These are phyloP conservation scores for Stachybotrys chlorohalonatus DNA, from an alignment of 2,329 filamentous ascomycete genomes.

Conservation along the genomic window DNA sequence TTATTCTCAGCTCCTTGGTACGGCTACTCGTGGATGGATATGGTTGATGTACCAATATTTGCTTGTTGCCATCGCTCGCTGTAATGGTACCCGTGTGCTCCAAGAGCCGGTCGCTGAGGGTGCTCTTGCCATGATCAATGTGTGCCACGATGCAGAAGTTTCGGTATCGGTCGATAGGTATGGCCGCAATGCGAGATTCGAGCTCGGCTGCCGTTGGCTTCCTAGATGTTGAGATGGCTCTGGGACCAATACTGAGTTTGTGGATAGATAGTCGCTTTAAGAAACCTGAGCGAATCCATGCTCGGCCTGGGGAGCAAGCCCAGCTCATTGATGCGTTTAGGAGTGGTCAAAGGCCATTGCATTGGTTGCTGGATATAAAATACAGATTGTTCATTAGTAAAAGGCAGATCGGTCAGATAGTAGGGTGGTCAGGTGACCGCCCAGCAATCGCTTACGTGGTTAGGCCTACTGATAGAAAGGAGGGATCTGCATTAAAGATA, in stretches of 20 bases:
- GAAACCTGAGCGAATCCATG: conserved; percentile 26
- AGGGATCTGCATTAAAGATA: too few relatives aligned
- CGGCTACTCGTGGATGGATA: too few relatives aligned
- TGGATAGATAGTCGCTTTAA: conserved; percentile 7
- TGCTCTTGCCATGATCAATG: conserved; percentile 98
- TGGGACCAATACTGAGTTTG: background rate
- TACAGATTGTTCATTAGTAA: too few relatives aligned
- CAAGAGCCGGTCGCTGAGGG: conserved; percentile 81
- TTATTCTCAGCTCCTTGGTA: background rate
- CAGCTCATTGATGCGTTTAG: conserved; percentile 23
- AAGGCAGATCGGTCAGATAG: too few relatives aligned
- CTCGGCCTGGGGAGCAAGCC: conserved; percentile 26
- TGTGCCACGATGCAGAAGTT: conserved; percentile 99
- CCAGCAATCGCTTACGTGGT: too few relatives aligned
- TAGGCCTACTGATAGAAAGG: too few relatives aligned
- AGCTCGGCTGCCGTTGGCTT: conserved; percentile 24
- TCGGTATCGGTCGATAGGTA: conserved; percentile 71
- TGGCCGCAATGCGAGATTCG: conserved; percentile 54
- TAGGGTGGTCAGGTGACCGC: too few relatives aligned
- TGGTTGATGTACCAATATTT: conserved; percentile 54
- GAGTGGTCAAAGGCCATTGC: background rate
- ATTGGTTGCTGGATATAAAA: too few relatives aligned
- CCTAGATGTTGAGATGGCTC: conserved; percentile 2
- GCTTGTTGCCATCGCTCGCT: conserved; percentile 73
- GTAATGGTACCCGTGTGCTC: conserved; percentile 92